phyloP scores from a whole-genome alignment of 495 filamentous ascomycete species.

The Penicillium pancosmium region DNA sequence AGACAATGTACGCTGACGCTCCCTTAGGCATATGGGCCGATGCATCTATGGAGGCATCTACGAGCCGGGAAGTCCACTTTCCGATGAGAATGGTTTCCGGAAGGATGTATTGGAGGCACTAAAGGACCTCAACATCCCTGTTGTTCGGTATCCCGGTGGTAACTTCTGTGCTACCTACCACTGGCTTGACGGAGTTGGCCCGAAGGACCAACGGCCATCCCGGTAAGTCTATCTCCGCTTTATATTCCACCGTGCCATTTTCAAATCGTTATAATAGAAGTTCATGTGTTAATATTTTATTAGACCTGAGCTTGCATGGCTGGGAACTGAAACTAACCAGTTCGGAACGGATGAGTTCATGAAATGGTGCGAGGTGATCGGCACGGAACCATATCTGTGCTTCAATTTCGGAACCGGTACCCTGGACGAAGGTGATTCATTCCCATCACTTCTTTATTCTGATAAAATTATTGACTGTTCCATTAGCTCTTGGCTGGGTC shows the following conservation, averaged over 20 bases:
- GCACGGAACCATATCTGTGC: constrained; percentile 72
- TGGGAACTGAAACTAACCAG: constrained; percentile 71
- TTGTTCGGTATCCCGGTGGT: constrained; percentile 77
- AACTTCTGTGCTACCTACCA: constrained; percentile 84
- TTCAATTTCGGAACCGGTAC: constrained; percentile 77
- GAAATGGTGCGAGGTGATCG: constrained; percentile 71
- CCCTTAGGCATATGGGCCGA: constrained; percentile 71
- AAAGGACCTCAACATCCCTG: constrained; percentile 70
- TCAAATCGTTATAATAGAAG: not conserved
- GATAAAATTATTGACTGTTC: not conserved
- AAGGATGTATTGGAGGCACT: constrained; percentile 73
- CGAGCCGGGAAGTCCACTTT: constrained; percentile 69
- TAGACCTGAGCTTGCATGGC: constrained; percentile 75
- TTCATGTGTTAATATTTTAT: not conserved
- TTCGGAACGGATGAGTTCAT: constrained; percentile 87
- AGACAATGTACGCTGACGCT: not conserved
- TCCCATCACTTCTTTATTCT: not conserved
- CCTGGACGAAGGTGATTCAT: constrained; percentile 62
- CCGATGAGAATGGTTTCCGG: constrained; percentile 73
- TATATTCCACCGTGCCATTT: not conserved
- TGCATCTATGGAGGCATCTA: constrained; percentile 88
- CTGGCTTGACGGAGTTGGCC: constrained; percentile 79
- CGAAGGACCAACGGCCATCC: constrained; percentile 63
- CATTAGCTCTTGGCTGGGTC: constrained; percentile 67
- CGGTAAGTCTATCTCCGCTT: constrained; percentile 34